A percentile compares a stretch with the other conserved stretches of the same genome.
phyloP scores from a whole-genome alignment of 2,329 filamentous ascomycete genomes.

The Diplodia corticola region DNA sequence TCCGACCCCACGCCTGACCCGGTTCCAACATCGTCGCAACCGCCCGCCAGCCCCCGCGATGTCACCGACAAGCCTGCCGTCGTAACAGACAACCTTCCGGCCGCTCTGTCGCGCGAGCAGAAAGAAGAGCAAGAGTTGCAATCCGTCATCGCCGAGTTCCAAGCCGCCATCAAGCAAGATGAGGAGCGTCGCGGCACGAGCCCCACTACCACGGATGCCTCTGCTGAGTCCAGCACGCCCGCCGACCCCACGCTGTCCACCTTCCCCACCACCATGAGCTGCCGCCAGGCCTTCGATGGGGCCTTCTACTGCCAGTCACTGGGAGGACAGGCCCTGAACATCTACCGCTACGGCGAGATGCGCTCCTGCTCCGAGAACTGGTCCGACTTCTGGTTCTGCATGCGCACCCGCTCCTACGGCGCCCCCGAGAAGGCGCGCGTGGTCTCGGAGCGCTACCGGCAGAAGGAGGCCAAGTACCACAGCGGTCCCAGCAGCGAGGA shows the following conservation, averaged over 20 bases:
- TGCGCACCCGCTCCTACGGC: slow-evolving; percentile 71
- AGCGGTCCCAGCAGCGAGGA: slow-evolving; percentile 79
- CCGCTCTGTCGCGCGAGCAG: slow-evolving; percentile 44
- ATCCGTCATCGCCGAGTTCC: slow-evolving; percentile 53
- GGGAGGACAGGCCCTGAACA: slow-evolving; percentile 85
- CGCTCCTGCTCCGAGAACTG: slow-evolving; percentile 80
- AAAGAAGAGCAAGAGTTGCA: slow-evolving; percentile 57
- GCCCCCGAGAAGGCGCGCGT: slow-evolving; percentile 59
- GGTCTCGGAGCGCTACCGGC: slow-evolving; percentile 67
- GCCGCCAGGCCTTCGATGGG: slow-evolving; percentile 84
- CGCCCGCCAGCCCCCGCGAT: slow-evolving; percentile 25
- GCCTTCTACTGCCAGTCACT: slow-evolving; percentile 93
- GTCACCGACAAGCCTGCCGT: slow-evolving; percentile 22
- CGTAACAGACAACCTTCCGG: slow-evolving; percentile 22
- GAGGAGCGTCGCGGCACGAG: slow-evolving; percentile 21
- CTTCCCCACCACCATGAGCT: slow-evolving; percentile 82
- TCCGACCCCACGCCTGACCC: slow-evolving; percentile 25
- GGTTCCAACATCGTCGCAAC: slow-evolving; percentile 27
- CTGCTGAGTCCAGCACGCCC: slow-evolving; percentile 24
- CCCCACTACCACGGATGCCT: background rate
- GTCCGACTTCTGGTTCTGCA: slow-evolving; percentile 97
- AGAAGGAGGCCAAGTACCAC: slow-evolving; percentile 66
- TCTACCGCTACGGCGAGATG: slow-evolving; percentile 83
- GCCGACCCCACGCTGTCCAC: slow-evolving; percentile 39
- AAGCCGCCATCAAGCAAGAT: slow-evolving; percentile 31